Evolutionary conservation across 352 stramenopile genomes (phyloP).

Genomic region (Thalassiosira livingstoniorum): DNA sequence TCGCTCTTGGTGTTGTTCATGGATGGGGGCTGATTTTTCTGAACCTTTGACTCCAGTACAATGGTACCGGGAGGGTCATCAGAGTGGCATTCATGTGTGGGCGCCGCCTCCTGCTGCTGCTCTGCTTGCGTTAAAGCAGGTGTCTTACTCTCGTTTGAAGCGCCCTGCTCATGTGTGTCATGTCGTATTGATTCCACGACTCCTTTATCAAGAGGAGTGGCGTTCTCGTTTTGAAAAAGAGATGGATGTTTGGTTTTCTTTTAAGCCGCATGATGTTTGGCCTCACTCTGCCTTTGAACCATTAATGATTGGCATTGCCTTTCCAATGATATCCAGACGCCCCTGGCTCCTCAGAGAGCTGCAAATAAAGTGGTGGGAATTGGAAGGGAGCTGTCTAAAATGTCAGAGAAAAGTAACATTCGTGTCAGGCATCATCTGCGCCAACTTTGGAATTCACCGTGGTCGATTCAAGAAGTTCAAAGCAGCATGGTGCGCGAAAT

Average conservation of each 20-base stretch:
- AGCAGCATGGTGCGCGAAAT: too few relatives aligned
- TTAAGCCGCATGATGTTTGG: background rate
- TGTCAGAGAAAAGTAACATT: too few relatives aligned
- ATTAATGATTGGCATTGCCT: conserved; percentile 31
- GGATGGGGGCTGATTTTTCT: background rate
- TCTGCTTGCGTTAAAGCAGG: background rate
- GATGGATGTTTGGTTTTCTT: background rate
- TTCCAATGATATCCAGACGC: conserved; percentile 2
- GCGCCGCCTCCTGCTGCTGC: background rate
- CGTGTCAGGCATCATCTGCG: too few relatives aligned
- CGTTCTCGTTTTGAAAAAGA: background rate
- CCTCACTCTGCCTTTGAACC: conserved; percentile 23
- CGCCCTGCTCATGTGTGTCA: background rate
- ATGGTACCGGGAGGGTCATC: background rate
- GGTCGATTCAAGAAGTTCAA: too few relatives aligned
- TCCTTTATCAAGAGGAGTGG: background rate
- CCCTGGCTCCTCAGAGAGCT: conserved; percentile 9
- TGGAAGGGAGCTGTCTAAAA: too few relatives aligned
- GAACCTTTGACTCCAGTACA: background rate
- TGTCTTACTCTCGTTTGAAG: background rate
- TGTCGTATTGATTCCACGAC: background rate
- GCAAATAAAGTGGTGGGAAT: too few relatives aligned
- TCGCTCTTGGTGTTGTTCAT: background rate
- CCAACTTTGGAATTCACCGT: too few relatives aligned
- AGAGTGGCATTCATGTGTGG: background rate